Base-by-base conservation (phyloP, 768 basidiomycete species). In the Boletus vermiculosoides region DNA sequence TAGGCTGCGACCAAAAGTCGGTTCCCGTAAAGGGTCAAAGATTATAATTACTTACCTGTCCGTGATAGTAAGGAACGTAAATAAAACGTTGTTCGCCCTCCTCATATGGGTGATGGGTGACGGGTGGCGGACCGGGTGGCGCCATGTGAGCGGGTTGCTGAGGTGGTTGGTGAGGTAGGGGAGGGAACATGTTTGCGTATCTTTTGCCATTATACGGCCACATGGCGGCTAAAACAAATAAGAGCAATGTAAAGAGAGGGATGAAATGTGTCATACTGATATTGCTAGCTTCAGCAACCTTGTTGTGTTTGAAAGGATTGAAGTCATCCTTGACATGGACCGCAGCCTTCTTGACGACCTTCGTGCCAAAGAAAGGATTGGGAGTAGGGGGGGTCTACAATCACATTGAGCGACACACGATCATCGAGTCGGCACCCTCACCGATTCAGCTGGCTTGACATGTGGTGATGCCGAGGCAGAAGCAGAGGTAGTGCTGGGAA, bases 241-340 rank as follows among this genome's bases (percentile, higher is more conserved):
- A 66, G 53, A 40, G 9, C 18, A 34, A 20, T 39, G 41, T 18
- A 20, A 7, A 30, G 8, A 34, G 13, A 37, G 5, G 25, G 10
- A 30, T 25, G 36, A 9, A 40, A 25, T 11, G 44, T 28, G 25
- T 83, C 93, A 64, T 70, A 95, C 94, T 73, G 60, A 92, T 82
- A 67, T 84, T 80, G 25, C 81, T 73, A 8, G 94, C 83, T 52
- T 92, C 91, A 9, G 78, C 82, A 28, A 94, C 85, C 70, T 92
- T 92, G 67, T 83, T 82, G 65, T 88, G 84, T 75, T 92, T 92
- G 83, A 96, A 97, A 16, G 96, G 94, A 71, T 95, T 97, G 70
- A 99, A 99, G 69, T 98, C 96, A 64, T 97, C 93, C 75, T 96
- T 92, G 72, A 96, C 83, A 68, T 92, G 88, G 36, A 95, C 88